A percentile compares a stretch with the other conserved stretches of the same genome.
Evolutionary conservation across 2,329 filamentous ascomycete genomes (phyloP).

Genomic region (Sporothrix mexicana): DNA sequence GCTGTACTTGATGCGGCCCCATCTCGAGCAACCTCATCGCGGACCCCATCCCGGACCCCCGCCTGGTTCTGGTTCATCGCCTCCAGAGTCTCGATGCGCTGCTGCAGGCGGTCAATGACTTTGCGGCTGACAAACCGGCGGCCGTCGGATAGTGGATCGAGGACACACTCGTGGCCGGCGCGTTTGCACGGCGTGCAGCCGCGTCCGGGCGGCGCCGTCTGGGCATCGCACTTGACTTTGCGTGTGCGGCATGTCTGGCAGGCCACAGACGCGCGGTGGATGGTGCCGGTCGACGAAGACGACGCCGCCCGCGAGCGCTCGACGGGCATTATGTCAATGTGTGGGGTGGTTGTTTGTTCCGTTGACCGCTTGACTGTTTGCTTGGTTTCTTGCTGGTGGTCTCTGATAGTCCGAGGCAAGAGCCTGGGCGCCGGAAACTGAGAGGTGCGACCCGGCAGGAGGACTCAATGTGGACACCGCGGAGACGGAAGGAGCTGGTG

Average conservation of each 20-base stretch:
- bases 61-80: conserved; percentile 20
- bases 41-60: too few species aligned
- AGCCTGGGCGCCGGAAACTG: neutral
- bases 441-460: neutral
- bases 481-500: neutral
- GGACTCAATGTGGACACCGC: neutral
- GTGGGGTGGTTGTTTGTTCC: neutral
- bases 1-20: neutral
- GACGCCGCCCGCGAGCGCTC: neutral
- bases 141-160: conserved; percentile 31
- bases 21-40: neutral
- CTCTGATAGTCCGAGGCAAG: too few species aligned
- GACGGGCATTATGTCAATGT: neutral
- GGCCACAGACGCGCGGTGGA: conserved; percentile 29
- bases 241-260: conserved; percentile 31
- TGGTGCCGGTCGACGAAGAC: neutral
- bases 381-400: too few species aligned
- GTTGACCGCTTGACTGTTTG: neutral
- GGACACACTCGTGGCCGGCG: conserved; percentile 26
- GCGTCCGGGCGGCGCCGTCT: conserved; percentile 9
- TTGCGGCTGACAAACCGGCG: conserved; percentile 30
- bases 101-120: conserved; percentile 27
- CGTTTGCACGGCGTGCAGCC: conserved; percentile 32
- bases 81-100: conserved; percentile 32
- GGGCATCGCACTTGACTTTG: conserved; percentile 35